Percentiles rank a stretch among this genome's conserved stretches.
phyloP scores from a whole-genome alignment of 1,284 basidiomycete genomes.

The Porodaedalea pini region DNA sequence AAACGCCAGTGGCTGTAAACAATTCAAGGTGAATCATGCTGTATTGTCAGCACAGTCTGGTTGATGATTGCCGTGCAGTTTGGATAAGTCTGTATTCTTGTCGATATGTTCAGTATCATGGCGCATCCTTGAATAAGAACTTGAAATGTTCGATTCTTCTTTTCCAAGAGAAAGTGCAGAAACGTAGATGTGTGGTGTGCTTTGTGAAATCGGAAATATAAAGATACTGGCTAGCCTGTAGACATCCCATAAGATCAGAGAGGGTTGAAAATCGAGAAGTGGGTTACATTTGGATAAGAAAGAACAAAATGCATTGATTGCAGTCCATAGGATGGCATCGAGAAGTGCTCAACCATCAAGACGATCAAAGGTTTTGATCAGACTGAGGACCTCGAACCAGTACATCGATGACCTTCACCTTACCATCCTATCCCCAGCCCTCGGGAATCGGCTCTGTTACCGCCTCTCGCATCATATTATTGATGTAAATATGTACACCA shows the following conservation, averaged over 20 bases:
- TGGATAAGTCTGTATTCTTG: too few relatives aligned
- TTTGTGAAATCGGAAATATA: neutral
- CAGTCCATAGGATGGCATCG: neutral
- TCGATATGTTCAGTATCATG: too few relatives aligned
- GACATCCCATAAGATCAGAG: neutral
- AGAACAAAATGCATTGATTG: neutral
- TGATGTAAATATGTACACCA: neutral
- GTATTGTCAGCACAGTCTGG: too few relatives aligned
- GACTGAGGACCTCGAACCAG: too few relatives aligned
- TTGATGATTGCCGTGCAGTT: too few relatives aligned
- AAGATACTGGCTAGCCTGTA: neutral
- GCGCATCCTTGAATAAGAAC: neutral
- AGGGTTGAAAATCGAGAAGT: neutral
- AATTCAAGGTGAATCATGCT: too few relatives aligned
- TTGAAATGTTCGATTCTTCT: neutral
- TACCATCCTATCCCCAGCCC: too few relatives aligned
- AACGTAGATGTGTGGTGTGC: neutral
- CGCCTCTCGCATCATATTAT: too few relatives aligned
- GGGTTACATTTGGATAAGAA: neutral
- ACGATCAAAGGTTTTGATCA: too few relatives aligned
- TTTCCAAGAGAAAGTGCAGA: neutral
- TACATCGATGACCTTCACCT: too few relatives aligned
- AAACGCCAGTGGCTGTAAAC: too few relatives aligned
- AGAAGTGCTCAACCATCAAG: neutral
- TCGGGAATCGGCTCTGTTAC: too few relatives aligned